Percentiles rank a stretch among this genome's conserved stretches.
Evolutionary conservation across 768 basidiomycete genomes (phyloP).

Genomic region (Kwoniella sp.): DNA sequence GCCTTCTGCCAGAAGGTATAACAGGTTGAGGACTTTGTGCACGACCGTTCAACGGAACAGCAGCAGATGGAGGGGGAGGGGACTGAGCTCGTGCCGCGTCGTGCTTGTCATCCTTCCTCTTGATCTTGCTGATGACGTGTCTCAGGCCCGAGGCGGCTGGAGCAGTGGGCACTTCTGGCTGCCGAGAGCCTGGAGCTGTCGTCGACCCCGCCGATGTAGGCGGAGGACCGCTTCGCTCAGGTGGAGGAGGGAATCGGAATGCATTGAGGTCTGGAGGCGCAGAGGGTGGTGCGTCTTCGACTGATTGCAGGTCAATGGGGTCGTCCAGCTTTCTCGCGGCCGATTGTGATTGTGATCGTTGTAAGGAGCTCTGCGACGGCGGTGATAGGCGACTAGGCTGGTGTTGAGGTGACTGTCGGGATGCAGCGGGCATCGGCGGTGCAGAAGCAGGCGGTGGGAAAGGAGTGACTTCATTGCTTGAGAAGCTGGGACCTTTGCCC

Average conservation of each 20-base stretch:
- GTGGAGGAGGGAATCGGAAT: slow-evolving; percentile 31
- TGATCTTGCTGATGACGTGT: slow-evolving; percentile 22
- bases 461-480: slow-evolving; percentile 9
- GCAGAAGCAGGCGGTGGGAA: slow-evolving; percentile 3
- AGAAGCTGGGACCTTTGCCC: slow-evolving; percentile 23
- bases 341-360: slow-evolving; percentile 16
- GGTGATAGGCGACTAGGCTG: neutral
- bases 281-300: slow-evolving; percentile 13
- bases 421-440: slow-evolving; percentile 1
- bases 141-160: slow-evolving; percentile 17
- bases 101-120: slow-evolving; percentile 9
- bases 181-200: neutral
- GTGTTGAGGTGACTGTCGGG: slow-evolving; percentile 11
- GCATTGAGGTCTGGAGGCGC: slow-evolving; percentile 30
- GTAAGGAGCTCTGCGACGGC: slow-evolving; percentile 3
- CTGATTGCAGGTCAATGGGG: slow-evolving; percentile 24
- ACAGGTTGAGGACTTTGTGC: neutral
- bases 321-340: slow-evolving; percentile 23
- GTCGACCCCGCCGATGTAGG: neutral
- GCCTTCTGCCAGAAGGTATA: neutral
- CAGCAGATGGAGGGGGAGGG: slow-evolving; percentile 10
- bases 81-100: neutral
- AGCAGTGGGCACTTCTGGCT: slow-evolving; percentile 7
- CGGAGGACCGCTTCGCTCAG: slow-evolving; percentile 7
- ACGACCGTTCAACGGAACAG: neutral